A percentile compares a stretch with the other conserved stretches of the same genome.
These are phyloP conservation scores for Psophocarpus tetragonolobus DNA, from an alignment of 306 rosid species.

Conservation along the genomic window DNA sequence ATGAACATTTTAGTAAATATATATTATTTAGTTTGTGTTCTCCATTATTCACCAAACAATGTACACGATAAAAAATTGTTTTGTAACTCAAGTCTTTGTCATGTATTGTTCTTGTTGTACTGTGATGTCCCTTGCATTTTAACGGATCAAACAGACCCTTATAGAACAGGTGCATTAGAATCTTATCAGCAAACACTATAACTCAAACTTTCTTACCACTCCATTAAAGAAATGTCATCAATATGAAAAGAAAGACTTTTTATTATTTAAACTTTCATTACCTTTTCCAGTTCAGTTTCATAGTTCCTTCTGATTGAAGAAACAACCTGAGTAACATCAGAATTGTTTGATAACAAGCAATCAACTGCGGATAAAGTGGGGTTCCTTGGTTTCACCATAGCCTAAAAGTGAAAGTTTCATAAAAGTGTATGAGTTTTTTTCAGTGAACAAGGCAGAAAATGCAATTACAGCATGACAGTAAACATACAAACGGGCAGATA, in stretches of 20 bases:
- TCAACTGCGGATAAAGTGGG: constrained; percentile 44
- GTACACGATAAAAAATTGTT: too few relatives aligned
- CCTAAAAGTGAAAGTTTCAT: constrained; percentile 49
- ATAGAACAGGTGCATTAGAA: background rate
- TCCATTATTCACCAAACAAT: too few relatives aligned
- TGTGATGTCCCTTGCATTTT: too few relatives aligned
- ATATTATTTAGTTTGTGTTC: too few relatives aligned
- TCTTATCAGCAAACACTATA: background rate
- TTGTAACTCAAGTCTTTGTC: too few relatives aligned
- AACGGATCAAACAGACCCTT: too few relatives aligned
- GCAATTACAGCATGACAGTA: constrained; percentile 9
- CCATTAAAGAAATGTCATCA: background rate
- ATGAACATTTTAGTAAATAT: too few relatives aligned
- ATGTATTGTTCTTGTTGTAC: too few relatives aligned
- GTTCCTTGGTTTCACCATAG: constrained; percentile 54
- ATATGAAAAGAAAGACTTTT: background rate
- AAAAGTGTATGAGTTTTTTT: constrained; percentile 1
- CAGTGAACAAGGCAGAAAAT: constrained; percentile 10
- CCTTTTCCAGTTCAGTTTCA: constrained; percentile 82
- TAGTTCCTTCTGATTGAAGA: constrained; percentile 66
- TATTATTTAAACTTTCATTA: constrained; percentile 29
- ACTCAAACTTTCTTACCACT: constrained; percentile 1
- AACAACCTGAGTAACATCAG: constrained; percentile 55
- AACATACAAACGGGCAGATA: constrained; percentile 20
- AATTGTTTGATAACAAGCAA: constrained; percentile 44